Conservation (phyloP, 768 basidiomycete genomes). For the Macrolepiota albuminosa region DNA sequence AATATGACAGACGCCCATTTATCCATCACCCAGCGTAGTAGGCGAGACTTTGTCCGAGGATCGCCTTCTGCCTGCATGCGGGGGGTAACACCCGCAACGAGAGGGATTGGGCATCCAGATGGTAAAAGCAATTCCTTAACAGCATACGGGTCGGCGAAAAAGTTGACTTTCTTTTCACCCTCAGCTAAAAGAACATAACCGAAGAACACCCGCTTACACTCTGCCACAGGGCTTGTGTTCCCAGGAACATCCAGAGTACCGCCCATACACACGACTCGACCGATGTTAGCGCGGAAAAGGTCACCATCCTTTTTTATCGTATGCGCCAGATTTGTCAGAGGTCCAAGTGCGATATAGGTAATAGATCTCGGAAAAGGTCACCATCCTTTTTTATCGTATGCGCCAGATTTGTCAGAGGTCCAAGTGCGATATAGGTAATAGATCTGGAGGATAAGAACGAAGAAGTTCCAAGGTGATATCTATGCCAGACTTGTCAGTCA, state of each 20-base stretch:
- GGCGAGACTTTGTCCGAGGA: too few species aligned
- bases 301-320: conserved; percentile 52
- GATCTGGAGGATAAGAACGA: conserved; percentile 41
- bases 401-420: conserved; percentile 80
- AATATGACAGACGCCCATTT: too few species aligned
- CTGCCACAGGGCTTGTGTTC: conserved; percentile 76
- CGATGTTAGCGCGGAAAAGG: conserved; percentile 54
- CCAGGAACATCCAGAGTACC: conserved; percentile 90
- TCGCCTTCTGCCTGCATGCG: too few species aligned
- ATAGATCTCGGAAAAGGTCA: conserved; percentile 51
- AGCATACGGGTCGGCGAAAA: conserved; percentile 85
- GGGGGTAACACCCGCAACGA: too few species aligned
- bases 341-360: conserved; percentile 71
- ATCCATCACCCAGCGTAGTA: too few species aligned
- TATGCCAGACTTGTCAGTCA: conserved; percentile 41
- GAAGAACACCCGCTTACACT: conserved; percentile 52
- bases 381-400: too few species aligned
- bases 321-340: conserved; percentile 75
- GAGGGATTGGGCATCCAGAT: neutral
- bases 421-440: conserved; percentile 69
- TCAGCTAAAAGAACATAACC: neutral
- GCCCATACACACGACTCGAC: conserved; percentile 87
- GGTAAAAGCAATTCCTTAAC: conserved; percentile 63
- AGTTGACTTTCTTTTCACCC: conserved; percentile 63
- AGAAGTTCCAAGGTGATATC: conserved; percentile 57